Evolutionary conservation across 129 eudicot species (phyloP).

Genomic region (Sambucus nigra): DNA sequence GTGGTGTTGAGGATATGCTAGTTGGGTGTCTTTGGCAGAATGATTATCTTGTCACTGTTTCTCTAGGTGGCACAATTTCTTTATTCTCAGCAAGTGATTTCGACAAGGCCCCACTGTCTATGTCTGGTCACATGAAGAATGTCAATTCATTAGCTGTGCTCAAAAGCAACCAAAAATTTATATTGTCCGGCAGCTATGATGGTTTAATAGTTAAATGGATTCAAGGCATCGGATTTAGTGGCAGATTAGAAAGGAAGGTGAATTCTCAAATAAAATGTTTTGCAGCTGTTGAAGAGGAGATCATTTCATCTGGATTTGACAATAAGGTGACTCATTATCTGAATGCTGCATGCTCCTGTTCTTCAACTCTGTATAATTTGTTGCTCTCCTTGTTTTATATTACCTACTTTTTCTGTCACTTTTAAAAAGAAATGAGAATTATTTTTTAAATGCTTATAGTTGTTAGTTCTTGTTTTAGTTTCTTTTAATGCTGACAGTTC

Average conservation of each 20-base stretch:
- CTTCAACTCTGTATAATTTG: neutral
- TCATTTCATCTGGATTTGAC: slow-evolving; percentile 73
- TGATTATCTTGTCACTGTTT: slow-evolving; percentile 67
- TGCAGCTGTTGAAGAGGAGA: slow-evolving; percentile 65
- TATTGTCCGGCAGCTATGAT: slow-evolving; percentile 84
- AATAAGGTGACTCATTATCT: slow-evolving; percentile 49
- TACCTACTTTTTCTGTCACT: no score
- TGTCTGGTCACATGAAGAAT: slow-evolving; percentile 93
- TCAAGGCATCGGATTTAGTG: slow-evolving; percentile 60
- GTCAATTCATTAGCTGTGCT: slow-evolving; percentile 57
- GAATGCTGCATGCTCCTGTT: slow-evolving; percentile 11
- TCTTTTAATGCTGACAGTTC: no score
- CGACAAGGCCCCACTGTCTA: slow-evolving; percentile 52
- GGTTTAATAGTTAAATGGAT: slow-evolving; percentile 77
- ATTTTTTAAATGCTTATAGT: no score
- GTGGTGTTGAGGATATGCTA: slow-evolving; percentile 90
- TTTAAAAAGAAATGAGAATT: no score
- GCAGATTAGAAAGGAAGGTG: slow-evolving; percentile 59
- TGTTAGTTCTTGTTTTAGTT: no score
- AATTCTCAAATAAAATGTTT: slow-evolving; percentile 76
- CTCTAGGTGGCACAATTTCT: slow-evolving; percentile 90
- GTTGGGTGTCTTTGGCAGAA: slow-evolving; percentile 98
- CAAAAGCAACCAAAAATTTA: slow-evolving; percentile 41
- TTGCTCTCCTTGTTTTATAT: no score
- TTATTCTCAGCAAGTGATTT: slow-evolving; percentile 69